Evolutionary conservation across 2,329 filamentous ascomycete species (phyloP), one percentile per base, ranked within the genome.

Genomic region (Dactylellina drechsleri): DNA sequence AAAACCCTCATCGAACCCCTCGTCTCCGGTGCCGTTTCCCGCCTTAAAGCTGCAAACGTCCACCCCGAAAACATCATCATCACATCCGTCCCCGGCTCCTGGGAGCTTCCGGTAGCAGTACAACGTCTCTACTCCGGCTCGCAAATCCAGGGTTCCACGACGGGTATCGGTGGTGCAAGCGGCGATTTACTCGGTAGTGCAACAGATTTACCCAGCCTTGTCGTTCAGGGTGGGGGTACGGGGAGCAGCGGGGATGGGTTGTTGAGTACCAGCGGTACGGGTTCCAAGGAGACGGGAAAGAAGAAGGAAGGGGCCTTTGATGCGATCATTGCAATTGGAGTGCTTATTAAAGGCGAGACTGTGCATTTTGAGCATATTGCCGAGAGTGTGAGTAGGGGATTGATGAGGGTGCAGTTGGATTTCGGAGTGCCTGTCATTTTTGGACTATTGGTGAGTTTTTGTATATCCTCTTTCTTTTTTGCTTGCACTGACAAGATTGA

Each of bases 361-460:
- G 97, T 97, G 93, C 95, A 99, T 84, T 99, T 99, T 81, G 95
- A 99, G 84, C 98, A 99, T 84, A 99, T 99, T 80, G 87, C 93
- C 49, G 95, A 98, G 77, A 88, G 92, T 47, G 93, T 96, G 5
- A 92, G 89, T 70, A 92, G 97, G 76, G 95, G 92, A 5, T 86
- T 99, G 76, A 99, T 99, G 95, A 89, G 92, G 77, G 89, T 98
- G 72, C 93, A 96, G 82, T 85, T 98, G 66, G 94, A 99, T 82
- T 89, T 89, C 8, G 91, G 92, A 52, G 88, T 96, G 59, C 95
- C 95, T 36, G 91, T 99, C 73, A 88, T 98, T 72, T 97, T 98
- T 82, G 94, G 95, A 13, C 85, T 98, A 49, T 47, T 75, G 58
- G 71, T 75, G 16, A 26, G 68, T 61, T 15, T 18, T n/a, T 31